Evolutionary conservation across 345 rosid species (phyloP), one percentile per base, ranked within the genome.

Genomic region (Syzygium grande): DNA sequence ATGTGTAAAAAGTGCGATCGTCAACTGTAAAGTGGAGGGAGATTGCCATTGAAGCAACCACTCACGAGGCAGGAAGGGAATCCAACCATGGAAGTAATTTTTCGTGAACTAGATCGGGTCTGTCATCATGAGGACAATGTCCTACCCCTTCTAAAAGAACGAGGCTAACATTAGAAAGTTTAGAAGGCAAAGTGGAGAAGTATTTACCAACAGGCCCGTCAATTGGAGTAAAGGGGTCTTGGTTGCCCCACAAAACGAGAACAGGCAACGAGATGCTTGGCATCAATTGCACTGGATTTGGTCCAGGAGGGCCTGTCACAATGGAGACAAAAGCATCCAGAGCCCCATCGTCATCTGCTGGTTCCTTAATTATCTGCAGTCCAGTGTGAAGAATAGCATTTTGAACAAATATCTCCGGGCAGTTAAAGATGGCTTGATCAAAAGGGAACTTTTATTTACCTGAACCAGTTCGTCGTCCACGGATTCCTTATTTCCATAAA

Each of bases 291-390:
- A 93, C 89, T 4, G 98, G 98, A 87, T 92, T 96, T 11, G 97
- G 99, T 86, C 99, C 98, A 0, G 99, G 96, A n/a, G 97, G 99
- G n/a, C 99, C 98, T 1, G 97, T 97, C 83, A 96, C 90, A 19
- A 95, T 96, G 15, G 95, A 96, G 52, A 97, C 93, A 89, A 97
- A 96, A 30, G 99, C 99, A 88, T 97, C 97, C 52, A 97, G 92
- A 22, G 99, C 98, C 54, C 98, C 98, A 77, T 94, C 98, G 7
- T 92, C 94, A 79, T 92, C 91, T 84, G 98, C 95, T 51, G 99
- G 97, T 86, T 92, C 97, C 88, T 92, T 92, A 34, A 96, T 97
- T 86, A 97, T 94, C 98, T 97, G 93, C 87, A 90, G 55, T 87
- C 79, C 58, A 84, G 85, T 34, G 77, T 30, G 12, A 84, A 59